Evolutionary conservation across 2,329 filamentous ascomycete species (phyloP).

Genomic region (Trichophyton schoenleinii): DNA sequence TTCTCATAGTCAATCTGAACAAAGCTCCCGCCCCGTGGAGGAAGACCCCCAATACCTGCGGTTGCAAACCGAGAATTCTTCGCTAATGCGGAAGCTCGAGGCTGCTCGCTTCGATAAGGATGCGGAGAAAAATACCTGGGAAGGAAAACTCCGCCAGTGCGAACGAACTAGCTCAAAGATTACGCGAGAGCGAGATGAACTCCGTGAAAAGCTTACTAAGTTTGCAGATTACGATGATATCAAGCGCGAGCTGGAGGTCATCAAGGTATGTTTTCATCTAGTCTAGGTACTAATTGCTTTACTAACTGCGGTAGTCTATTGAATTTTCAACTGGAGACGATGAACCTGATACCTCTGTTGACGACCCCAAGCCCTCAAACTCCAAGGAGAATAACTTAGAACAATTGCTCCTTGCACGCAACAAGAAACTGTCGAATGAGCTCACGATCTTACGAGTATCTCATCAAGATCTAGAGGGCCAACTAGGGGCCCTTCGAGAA

Average conservation of each 20-base stretch:
- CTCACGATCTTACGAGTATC: slow-evolving; percentile 86
- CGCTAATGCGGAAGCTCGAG: slow-evolving; percentile 78
- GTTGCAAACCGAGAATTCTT: slow-evolving; percentile 84
- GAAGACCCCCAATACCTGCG: slow-evolving; percentile 84
- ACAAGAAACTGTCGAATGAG: slow-evolving; percentile 93
- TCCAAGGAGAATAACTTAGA: slow-evolving; percentile 70
- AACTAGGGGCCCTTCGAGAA: slow-evolving; percentile 68
- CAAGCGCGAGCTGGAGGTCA: slow-evolving; percentile 87
- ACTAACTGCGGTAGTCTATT: slow-evolving; percentile 50
- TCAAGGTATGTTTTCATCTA: slow-evolving; percentile 46
- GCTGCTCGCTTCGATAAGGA: slow-evolving; percentile 73
- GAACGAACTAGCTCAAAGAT: slow-evolving; percentile 66
- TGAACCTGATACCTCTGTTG: slow-evolving; percentile 40
- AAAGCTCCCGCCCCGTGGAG: slow-evolving; percentile 53
- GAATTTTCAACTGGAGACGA: slow-evolving; percentile 82
- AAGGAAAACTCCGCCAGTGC: slow-evolving; percentile 61
- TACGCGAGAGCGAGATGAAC: slow-evolving; percentile 64
- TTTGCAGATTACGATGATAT: slow-evolving; percentile 94
- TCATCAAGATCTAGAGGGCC: slow-evolving; percentile 75
- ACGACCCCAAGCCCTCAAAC: slow-evolving; percentile 33
- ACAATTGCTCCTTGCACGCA: slow-evolving; percentile 77
- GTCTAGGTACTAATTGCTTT: background rate
- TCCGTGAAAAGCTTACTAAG: slow-evolving; percentile 71
- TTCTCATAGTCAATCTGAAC: slow-evolving; percentile 51
- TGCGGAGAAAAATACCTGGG: slow-evolving; percentile 60